Percentiles rank a stretch among this genome's conserved stretches.
phyloP scores from a whole-genome alignment of 495 filamentous ascomycete genomes.

The Aspergillus sclerotioniger region DNA sequence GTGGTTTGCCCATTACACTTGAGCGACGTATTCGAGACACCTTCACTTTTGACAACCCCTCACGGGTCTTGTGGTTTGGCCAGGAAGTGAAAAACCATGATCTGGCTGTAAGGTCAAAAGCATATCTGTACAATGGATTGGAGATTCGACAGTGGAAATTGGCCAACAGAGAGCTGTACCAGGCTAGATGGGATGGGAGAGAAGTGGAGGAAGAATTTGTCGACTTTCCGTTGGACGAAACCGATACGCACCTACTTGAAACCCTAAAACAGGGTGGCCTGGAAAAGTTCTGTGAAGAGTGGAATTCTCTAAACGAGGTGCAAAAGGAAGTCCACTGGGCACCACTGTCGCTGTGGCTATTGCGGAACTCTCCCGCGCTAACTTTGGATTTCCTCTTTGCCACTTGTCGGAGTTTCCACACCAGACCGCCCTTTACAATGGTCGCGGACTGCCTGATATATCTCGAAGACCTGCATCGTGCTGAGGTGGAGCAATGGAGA shows the following conservation, averaged over 20 bases:
- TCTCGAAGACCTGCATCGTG: slow-evolving; percentile 33
- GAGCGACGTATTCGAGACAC: too few species aligned
- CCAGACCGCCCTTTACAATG: slow-evolving; percentile 47
- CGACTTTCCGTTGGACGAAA: slow-evolving; percentile 10
- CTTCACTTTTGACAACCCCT: too few species aligned
- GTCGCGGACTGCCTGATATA: slow-evolving; percentile 51
- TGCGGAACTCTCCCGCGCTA: slow-evolving; percentile 43
- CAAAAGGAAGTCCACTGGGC: slow-evolving; percentile 47
- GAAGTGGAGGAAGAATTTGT: slow-evolving; percentile 14
- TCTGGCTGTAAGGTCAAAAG: slow-evolving; percentile 10
- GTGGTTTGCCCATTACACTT: too few species aligned
- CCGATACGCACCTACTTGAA: slow-evolving; percentile 24
- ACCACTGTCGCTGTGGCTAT: slow-evolving; percentile 49
- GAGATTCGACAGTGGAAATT: slow-evolving; percentile 24
- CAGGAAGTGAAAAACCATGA: slow-evolving; percentile 4
- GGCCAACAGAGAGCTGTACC: slow-evolving; percentile 26
- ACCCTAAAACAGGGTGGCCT: slow-evolving; percentile 23
- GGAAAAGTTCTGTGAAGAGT: slow-evolving; percentile 41
- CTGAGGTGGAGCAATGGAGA: slow-evolving; percentile 21
- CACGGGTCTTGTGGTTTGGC: not conserved
- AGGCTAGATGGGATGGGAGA: slow-evolving; percentile 22
- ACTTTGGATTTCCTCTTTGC: slow-evolving; percentile 48
- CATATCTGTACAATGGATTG: too few species aligned
- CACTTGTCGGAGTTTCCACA: slow-evolving; percentile 37
- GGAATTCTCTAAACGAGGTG: slow-evolving; percentile 30